Percentiles rank a stretch among this genome's conserved stretches.
phyloP scores from a whole-genome alignment of 2,329 filamentous ascomycete species.

The Dactylellina parvicollis region DNA sequence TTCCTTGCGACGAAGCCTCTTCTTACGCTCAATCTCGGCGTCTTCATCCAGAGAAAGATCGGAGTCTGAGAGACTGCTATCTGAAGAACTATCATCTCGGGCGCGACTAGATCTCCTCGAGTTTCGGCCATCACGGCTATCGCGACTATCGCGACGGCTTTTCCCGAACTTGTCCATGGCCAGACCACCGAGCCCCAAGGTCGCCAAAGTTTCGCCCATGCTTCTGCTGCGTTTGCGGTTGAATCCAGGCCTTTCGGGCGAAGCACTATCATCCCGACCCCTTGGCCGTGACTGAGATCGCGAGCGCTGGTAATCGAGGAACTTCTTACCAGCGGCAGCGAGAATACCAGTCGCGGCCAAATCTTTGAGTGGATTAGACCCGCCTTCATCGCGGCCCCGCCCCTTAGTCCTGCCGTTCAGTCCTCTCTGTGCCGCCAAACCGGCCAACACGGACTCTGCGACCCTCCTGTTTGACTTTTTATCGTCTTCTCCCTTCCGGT shows the following conservation, averaged over 20 bases:
- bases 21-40: conserved; percentile 27
- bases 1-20: conserved; percentile 39
- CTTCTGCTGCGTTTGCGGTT: conserved; percentile 42
- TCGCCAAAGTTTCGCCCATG: conserved; percentile 23
- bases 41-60: conserved; percentile 47
- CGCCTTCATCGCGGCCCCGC: conserved; percentile 22
- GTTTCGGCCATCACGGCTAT: not conserved
- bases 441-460: conserved; percentile 42
- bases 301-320: conserved; percentile 45
- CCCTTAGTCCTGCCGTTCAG: conserved; percentile 31
- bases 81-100: conserved; percentile 27
- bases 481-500: conserved; percentile 39
- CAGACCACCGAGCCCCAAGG: conserved; percentile 45
- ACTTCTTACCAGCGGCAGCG: conserved; percentile 49
- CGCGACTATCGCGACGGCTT: conserved; percentile 33
- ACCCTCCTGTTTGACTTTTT: conserved; percentile 40
- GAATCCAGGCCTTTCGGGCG: conserved; percentile 41
- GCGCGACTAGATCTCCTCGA: conserved; percentile 5
- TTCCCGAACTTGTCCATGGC: conserved; percentile 33
- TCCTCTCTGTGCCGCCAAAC: conserved; percentile 41
- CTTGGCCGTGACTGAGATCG: conserved; percentile 41
- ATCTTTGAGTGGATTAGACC: conserved; percentile 24
- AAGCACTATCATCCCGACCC: conserved; percentile 19
- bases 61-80: conserved; percentile 48
- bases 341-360: conserved; percentile 38